Evolutionary conservation across 2,329 filamentous ascomycete species (phyloP).

Genomic region (Ophiobolus disseminans): DNA sequence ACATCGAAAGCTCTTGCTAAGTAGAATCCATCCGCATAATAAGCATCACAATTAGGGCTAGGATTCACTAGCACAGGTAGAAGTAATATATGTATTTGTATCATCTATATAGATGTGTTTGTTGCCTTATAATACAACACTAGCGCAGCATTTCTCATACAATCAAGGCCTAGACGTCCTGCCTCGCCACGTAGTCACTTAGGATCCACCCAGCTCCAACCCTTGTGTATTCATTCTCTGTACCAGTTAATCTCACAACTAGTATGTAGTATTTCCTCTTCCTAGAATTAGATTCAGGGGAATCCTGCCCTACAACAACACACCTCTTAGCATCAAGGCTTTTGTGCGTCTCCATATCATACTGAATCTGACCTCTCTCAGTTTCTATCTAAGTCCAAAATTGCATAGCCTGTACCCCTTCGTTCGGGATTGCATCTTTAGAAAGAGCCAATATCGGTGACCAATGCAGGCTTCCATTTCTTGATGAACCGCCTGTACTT

Average conservation of each 20-base stretch:
- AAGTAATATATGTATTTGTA: background rate
- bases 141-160: conserved; percentile 3
- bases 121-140: background rate
- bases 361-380: conserved; percentile 13
- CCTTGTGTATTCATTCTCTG: conserved; percentile 9
- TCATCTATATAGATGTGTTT: background rate
- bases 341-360: conserved; percentile 9
- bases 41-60: background rate
- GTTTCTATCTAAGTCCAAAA: background rate
- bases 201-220: conserved; percentile 11
- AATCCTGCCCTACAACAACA: conserved; percentile 15
- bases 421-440: background rate
- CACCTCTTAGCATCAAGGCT: conserved; percentile 7
- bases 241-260: conserved; percentile 5
- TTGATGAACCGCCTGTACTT: conserved; percentile 1
- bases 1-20: background rate
- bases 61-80: background rate
- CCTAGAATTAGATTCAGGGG: background rate
- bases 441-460: background rate
- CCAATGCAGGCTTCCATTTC: background rate
- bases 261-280: conserved; percentile 7
- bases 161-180: conserved; percentile 1
- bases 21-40: background rate
- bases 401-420: background rate
- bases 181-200: conserved; percentile 2